Conservation (phyloP, 768 basidiomycete genomes). For the Sporobolomyces roseus region DNA sequence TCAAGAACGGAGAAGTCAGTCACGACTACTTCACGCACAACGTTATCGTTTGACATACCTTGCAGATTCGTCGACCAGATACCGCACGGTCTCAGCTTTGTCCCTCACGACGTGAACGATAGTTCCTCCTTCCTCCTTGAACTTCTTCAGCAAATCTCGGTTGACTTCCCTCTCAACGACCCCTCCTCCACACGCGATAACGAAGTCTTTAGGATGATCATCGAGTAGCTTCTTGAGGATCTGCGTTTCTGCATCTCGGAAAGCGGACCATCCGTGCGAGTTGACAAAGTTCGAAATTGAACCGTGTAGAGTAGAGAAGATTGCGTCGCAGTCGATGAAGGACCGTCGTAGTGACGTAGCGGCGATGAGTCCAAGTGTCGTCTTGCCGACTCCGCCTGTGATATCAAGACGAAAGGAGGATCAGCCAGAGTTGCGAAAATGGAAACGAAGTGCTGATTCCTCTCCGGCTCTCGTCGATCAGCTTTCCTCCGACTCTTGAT, state of each 20-base stretch:
- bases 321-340: conserved; percentile 75
- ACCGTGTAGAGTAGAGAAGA: conserved; percentile 56
- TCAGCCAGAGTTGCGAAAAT: no score
- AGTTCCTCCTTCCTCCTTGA: conserved; percentile 52
- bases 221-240: conserved; percentile 65
- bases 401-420: not conserved
- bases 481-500: no score
- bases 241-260: conserved; percentile 71
- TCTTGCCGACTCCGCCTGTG: conserved; percentile 65
- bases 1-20: no score
- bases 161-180: conserved; percentile 83
- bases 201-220: conserved; percentile 58
- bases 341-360: conserved; percentile 67
- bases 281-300: conserved; percentile 58
- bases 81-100: conserved; percentile 41
- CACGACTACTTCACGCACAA: no score
- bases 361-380: conserved; percentile 74
- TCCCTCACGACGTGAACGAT: conserved; percentile 81
- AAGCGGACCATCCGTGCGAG: conserved; percentile 74
- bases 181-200: conserved; percentile 89
- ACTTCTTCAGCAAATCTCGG: conserved; percentile 65
- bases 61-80: conserved; percentile 40
- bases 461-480: no score
- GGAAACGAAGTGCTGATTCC: no score
- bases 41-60: conserved; percentile 14